A percentile compares a stretch with the other conserved stretches of the same genome.
Evolutionary conservation across 305 asterid species (phyloP).

Genomic region (Solanum hybrid): DNA sequence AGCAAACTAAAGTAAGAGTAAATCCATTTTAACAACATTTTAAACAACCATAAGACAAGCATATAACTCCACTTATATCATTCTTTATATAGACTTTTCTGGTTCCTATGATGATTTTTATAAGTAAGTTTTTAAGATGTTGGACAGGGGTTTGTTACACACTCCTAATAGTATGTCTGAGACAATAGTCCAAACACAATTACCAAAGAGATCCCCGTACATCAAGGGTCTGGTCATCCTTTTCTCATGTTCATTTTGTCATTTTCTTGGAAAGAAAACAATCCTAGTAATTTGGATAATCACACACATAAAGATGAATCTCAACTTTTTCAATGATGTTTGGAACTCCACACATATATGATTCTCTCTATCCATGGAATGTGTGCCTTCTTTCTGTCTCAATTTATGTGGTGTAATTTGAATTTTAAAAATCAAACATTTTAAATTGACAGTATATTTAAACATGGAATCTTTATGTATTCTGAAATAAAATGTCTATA

Average conservation of each 20-base stretch:
- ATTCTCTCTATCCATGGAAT: not conserved
- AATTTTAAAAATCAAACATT: not conserved
- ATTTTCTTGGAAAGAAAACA: not conserved
- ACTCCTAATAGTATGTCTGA: not conserved
- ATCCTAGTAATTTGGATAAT: not conserved
- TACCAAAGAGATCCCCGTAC: not conserved
- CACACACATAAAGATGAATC: not conserved
- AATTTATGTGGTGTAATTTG: not conserved
- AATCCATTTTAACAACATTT: not conserved
- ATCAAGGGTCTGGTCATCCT: conserved; percentile 7
- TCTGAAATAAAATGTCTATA: not conserved
- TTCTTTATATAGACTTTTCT: not conserved
- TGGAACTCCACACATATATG: not conserved
- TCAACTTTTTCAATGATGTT: not conserved
- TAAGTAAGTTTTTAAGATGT: not conserved
- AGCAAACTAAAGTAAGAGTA: not conserved
- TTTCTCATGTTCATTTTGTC: not conserved
- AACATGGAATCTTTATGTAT: not conserved
- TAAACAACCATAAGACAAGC: not conserved
- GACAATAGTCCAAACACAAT: conserved; percentile 2
- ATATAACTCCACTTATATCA: not conserved
- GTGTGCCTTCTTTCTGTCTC: not conserved
- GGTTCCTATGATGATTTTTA: not conserved
- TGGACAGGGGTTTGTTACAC: not conserved
- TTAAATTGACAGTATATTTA: not conserved